These are phyloP conservation scores for Echinosophora koreensis DNA, from an alignment of 306 rosid genomes.

Conservation along the genomic window DNA sequence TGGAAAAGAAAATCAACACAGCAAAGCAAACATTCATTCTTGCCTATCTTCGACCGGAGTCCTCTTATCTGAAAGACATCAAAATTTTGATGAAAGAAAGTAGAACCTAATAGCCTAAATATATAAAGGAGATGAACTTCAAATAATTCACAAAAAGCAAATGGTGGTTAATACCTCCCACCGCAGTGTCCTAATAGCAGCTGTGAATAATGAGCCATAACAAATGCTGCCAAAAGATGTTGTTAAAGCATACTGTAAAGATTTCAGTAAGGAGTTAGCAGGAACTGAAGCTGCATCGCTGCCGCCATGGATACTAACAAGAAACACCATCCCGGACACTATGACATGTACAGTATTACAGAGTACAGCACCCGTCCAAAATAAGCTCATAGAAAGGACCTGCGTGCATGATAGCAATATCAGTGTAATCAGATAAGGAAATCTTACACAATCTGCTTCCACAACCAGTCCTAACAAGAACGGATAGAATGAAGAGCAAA, in stretches of 20 bases:
- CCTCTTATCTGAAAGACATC: slow-evolving; percentile 79
- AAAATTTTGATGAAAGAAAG: slow-evolving; percentile 14
- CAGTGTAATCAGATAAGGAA: slow-evolving; percentile 40
- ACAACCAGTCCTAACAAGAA: slow-evolving; percentile 43
- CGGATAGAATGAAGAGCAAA: slow-evolving; percentile 68
- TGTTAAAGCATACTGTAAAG: slow-evolving; percentile 78
- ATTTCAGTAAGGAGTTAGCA: slow-evolving; percentile 68
- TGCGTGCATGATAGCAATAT: slow-evolving; percentile 54
- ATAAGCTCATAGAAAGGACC: slow-evolving; percentile 94
- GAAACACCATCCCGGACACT: slow-evolving; percentile 94
- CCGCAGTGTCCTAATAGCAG: slow-evolving; percentile 91
- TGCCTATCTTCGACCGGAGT: slow-evolving; percentile 91
- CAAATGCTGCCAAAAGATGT: slow-evolving; percentile 98
- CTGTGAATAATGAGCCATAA: slow-evolving; percentile 97
- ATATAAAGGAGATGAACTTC: slow-evolving; percentile 12
- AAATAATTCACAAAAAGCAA: slow-evolving; percentile 35
- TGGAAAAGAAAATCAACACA: slow-evolving; percentile 97
- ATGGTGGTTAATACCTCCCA: slow-evolving; percentile 75
- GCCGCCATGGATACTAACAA: slow-evolving; percentile 82
- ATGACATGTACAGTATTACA: slow-evolving; percentile 94
- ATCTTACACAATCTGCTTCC: slow-evolving; percentile 19
- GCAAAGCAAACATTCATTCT: slow-evolving; percentile 92
- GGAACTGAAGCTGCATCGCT: slow-evolving; percentile 72
- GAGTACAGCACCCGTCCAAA: slow-evolving; percentile 97
- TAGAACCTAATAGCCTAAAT: slow-evolving; percentile 22